phyloP scores from a whole-genome alignment of 495 filamentous ascomycete species.

The Xylaria telfairii region DNA sequence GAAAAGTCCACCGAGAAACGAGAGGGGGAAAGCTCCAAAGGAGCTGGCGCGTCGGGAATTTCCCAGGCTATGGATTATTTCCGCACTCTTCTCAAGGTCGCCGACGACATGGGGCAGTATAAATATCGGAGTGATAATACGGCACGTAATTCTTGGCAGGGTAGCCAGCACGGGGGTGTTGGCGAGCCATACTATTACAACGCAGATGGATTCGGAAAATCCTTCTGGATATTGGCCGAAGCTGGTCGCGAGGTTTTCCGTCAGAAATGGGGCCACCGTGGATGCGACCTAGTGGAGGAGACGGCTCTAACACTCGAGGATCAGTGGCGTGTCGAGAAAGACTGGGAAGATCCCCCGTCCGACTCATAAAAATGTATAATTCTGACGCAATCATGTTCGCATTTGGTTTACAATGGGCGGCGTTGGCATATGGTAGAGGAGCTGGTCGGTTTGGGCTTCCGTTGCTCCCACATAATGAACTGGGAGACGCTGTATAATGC shows the following conservation, averaged over 20 bases:
- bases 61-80: conserved; percentile 43
- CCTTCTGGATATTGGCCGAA: conserved; percentile 41
- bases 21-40: not conserved
- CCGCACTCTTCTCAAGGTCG: conserved; percentile 41
- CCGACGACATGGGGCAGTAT: conserved; percentile 46
- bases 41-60: conserved; percentile 6
- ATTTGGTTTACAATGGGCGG: conserved; percentile 20
- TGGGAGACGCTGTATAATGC: not conserved
- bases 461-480: not conserved
- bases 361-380: conserved; percentile 10
- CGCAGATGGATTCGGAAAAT: conserved; percentile 50
- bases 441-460: not conserved
- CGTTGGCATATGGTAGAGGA: conserved; percentile 19
- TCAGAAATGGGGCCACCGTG: conserved; percentile 41
- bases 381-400: conserved; percentile 1
- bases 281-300: conserved; percentile 33
- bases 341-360: conserved; percentile 32
- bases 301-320: conserved; percentile 38
- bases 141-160: conserved; percentile 60
- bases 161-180: conserved; percentile 53
- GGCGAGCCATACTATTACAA: conserved; percentile 63
- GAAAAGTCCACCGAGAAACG: conserved; percentile 24
- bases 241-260: conserved; percentile 40
- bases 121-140: conserved; percentile 46
- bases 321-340: conserved; percentile 43